Evolutionary conservation across 345 rosid genomes (phyloP), one percentile per base, ranked within the genome.

Genomic region (Corchorus capsularis): DNA sequence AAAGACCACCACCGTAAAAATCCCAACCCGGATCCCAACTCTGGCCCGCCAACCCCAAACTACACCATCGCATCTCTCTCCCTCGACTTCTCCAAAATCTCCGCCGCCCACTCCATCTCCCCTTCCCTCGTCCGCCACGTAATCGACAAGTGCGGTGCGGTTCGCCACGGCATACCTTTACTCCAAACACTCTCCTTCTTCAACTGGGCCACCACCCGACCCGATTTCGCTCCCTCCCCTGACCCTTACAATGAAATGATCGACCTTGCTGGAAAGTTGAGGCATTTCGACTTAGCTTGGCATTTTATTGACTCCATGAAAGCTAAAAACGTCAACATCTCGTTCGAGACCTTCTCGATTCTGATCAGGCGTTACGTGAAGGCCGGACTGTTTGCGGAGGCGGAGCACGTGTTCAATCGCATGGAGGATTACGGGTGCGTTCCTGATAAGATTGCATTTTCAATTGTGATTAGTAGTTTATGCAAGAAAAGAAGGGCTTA

Each of bases 391-490:
- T 84, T 94, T 14, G 86, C 86, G 3, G 99, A 96, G 86, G 99
- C 99, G 1, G 89, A 92, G n/a, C 94, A 89, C 82, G 88, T 94
- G 9, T 93, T 96, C 72, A 91, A 93, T 45, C 92, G 96, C 0
- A 93, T 96, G 98, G 99, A 96, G 83, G 98, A 96, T 45, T 93
- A 93, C 73, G 89, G 87, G 34, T 91, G 96, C 57, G 72, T 55
- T 74, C 98, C 98, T 1, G 95, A 96, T 77, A 87, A 81, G 79
- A 82, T 88, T 15, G 93, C 90, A 3, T 93, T 96, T 80, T 92
- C 98, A 10, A 76, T 89, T 8, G 89, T 93, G 71, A 89, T 96
- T 71, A 86, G 91, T 27, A 85, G 75, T 55, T 79, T 96, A 74
- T 92, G 92, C 66, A 86, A 74, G 64, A 96, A 93, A 80, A 79